Evolutionary conservation across 768 basidiomycete species (phyloP), one percentile per base, ranked within the genome.

Genomic region (Tulasnella sp.): DNA sequence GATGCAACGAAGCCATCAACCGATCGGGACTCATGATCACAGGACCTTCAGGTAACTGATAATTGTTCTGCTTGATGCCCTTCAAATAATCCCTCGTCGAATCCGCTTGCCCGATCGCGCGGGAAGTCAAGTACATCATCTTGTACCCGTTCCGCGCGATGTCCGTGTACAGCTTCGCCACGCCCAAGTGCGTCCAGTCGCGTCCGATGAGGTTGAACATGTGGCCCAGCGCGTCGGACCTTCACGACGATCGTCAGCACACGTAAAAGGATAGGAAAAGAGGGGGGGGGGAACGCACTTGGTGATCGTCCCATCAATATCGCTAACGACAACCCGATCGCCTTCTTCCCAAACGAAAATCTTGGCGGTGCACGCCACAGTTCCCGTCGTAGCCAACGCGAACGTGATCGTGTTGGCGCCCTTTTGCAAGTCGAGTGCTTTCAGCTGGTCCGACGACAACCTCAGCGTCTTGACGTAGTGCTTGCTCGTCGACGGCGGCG

Each of bases 11-110:
- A 11, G 94, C 90, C 86, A 98, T 95, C 71, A 98, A 80, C 26
- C 97, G 85, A 78, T 99, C 96, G 0, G 97, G 97, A 77, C 94
- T 95, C 97, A 98, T 98, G 78, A 98, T 94, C 66, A 99, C 97
- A 4, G 97, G 97, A 0, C 96, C 96, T 77, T 98, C 94, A 0
- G 97, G 97, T n/a, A 99, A 84, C 79, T 94, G 91, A 78, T 96
- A 96, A 75, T 94, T 89, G 75, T 95, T 91, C 82, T 98, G 97
- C 78, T 91, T 93, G 81, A 99, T 94, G 7, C 92, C 91, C 78
- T 90, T 92, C 32, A 98, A 85, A 77, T 99, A 99, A 73, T 94
- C 92, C 62, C 97, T 83, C 36, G 97, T 99, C 39, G 95, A 91
- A 77, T 98, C 97, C 29, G 97, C 97, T 79, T 99, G 97, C 0